Percentiles rank a stretch among this genome's conserved stretches.
phyloP scores from a whole-genome alignment of 2,329 filamentous ascomycete species.

The Hyphodiscus sp. region DNA sequence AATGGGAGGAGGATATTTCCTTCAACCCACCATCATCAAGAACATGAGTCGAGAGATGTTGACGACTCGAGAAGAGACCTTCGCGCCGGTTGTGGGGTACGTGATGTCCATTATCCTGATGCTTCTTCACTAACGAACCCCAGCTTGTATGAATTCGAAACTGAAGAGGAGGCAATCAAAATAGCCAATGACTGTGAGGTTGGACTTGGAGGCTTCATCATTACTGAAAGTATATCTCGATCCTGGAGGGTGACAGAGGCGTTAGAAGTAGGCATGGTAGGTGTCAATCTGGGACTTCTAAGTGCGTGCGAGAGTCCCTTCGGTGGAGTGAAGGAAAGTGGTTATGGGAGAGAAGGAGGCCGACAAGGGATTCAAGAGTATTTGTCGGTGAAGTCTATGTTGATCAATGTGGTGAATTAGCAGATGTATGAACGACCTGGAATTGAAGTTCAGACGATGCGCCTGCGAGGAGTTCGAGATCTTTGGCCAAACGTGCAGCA shows the following conservation, averaged over 20 bases:
- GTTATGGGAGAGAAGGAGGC: constrained; percentile 73
- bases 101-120: neutral
- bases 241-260: constrained; percentile 34
- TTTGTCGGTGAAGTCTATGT: neutral
- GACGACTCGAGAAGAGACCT: constrained; percentile 29
- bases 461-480: too few relatives aligned
- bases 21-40: constrained; percentile 17
- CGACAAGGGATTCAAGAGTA: constrained; percentile 75
- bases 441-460: too few relatives aligned
- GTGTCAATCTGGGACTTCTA: constrained; percentile 15
- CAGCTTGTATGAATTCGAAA: constrained; percentile 46
- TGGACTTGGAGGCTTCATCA: constrained; percentile 46
- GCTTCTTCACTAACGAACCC: neutral
- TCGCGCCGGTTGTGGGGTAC: constrained; percentile 53
- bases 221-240: constrained; percentile 41
- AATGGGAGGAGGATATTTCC: constrained; percentile 11
- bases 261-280: constrained; percentile 41
- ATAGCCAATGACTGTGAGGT: constrained; percentile 52
- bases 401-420: neutral
- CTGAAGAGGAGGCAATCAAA: constrained; percentile 46
- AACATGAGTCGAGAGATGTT: constrained; percentile 16
- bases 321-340: constrained; percentile 76
- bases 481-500: too few relatives aligned
- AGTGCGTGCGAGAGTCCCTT: constrained; percentile 39
- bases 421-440: neutral